phyloP scores from a whole-genome alignment of 768 basidiomycete genomes.

The Amanita rubescens region DNA sequence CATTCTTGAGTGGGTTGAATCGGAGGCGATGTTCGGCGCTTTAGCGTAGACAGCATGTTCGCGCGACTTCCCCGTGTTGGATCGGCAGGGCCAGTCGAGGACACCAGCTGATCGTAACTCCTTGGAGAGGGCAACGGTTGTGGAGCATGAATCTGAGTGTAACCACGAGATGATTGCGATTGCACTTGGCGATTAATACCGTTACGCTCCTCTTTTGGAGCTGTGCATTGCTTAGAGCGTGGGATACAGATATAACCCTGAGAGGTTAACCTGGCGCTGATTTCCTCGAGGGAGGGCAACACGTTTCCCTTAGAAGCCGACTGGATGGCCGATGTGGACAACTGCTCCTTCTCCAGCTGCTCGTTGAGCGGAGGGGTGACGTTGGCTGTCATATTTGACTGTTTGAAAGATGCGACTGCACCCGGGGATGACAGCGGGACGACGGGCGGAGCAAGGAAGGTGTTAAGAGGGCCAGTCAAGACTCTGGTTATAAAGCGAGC shows the following conservation, averaged over 20 bases:
- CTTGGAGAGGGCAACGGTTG: background rate
- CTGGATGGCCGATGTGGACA: background rate
- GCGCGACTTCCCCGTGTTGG: constrained; percentile 27
- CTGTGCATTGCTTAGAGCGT: background rate
- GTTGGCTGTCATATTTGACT: constrained; percentile 17
- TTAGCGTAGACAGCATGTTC: constrained; percentile 59
- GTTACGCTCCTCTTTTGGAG: background rate
- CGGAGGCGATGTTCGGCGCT: constrained; percentile 44
- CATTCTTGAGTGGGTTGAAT: constrained; percentile 18
- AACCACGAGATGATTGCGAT: background rate
- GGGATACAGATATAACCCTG: constrained; percentile 3
- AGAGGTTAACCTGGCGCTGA: background rate
- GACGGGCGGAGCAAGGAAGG: constrained; percentile 59
- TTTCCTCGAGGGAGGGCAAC: constrained; percentile 3
- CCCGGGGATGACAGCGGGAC: constrained; percentile 52
- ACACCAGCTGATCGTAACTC: background rate
- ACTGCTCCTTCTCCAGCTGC: background rate
- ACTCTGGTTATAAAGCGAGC: constrained; percentile 71
- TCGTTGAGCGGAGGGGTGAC: constrained; percentile 38
- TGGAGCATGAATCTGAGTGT: background rate
- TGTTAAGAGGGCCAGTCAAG: constrained; percentile 40
- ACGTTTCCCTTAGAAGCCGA: background rate
- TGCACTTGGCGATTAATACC: background rate
- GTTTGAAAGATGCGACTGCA: constrained; percentile 18
- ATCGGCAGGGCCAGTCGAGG: background rate